Evolutionary conservation across 2,329 filamentous ascomycete species (phyloP).

Genomic region (Hypoxylon sp.): DNA sequence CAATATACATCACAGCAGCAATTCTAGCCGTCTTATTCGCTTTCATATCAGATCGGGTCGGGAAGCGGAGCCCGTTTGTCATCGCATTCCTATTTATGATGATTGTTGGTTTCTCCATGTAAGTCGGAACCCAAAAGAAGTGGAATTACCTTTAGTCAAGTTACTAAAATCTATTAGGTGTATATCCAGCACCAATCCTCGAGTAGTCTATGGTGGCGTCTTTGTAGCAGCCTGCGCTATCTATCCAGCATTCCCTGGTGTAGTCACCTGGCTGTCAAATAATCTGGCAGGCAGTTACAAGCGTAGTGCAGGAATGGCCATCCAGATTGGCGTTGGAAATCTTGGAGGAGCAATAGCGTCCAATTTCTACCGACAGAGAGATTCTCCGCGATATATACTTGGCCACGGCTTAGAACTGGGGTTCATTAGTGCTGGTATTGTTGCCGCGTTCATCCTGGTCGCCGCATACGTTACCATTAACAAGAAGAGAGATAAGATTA

Average conservation of each 20-base stretch:
- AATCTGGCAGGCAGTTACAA: constrained; percentile 80
- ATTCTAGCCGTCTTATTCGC: constrained; percentile 69
- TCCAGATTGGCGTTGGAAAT: constrained; percentile 75
- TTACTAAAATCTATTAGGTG: constrained; percentile 64
- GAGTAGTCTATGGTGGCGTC: constrained; percentile 79
- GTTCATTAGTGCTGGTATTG: constrained; percentile 63
- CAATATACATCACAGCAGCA: constrained; percentile 75
- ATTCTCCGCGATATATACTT: constrained; percentile 65
- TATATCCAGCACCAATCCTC: constrained; percentile 69
- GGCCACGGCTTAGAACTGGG: constrained; percentile 67
- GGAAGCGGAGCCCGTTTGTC: constrained; percentile 70
- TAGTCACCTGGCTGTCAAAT: constrained; percentile 84
- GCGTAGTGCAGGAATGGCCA: constrained; percentile 73
- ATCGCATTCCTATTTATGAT: constrained; percentile 68
- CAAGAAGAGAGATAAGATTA: constrained; percentile 65
- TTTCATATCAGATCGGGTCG: constrained; percentile 68
- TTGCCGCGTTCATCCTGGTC: constrained; percentile 62
- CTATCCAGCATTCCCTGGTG: constrained; percentile 84
- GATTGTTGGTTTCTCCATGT: constrained; percentile 71
- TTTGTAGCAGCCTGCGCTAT: constrained; percentile 85
- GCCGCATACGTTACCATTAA: constrained; percentile 72
- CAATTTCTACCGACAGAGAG: constrained; percentile 75
- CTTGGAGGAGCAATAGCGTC: constrained; percentile 76
- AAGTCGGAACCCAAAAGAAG: constrained; percentile 36
- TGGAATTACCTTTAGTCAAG: constrained; percentile 1